phyloP scores from a whole-genome alignment of 495 filamentous ascomycete genomes.

The Trichoderma asperelloides region DNA sequence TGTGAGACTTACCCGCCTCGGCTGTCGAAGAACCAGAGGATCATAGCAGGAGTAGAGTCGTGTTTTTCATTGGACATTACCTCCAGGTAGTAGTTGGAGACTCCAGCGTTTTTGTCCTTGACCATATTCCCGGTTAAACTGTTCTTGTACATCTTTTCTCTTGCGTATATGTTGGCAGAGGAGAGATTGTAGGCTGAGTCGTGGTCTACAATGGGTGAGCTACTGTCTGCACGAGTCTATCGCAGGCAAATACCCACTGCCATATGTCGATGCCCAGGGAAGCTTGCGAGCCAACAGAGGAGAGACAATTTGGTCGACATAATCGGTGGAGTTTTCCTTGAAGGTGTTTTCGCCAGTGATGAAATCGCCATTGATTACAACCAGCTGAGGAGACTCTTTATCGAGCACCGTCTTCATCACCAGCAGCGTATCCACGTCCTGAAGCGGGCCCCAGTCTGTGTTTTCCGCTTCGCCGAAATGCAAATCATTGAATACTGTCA shows the following conservation, averaged over 20 bases:
- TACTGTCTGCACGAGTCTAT: neutral
- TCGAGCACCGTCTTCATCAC: slow-evolving; percentile 54
- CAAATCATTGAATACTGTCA: slow-evolving; percentile 51
- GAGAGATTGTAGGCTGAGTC: slow-evolving; percentile 56
- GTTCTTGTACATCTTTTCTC: slow-evolving; percentile 47
- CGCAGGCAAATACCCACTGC: slow-evolving; percentile 27
- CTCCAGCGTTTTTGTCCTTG: slow-evolving; percentile 33
- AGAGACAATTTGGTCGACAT: slow-evolving; percentile 53
- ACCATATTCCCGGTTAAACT: slow-evolving; percentile 42
- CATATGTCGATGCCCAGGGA: slow-evolving; percentile 61
- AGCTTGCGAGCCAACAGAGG: slow-evolving; percentile 44
- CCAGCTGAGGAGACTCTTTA: slow-evolving; percentile 46
- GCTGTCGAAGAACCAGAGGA: slow-evolving; percentile 73
- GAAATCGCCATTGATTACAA: slow-evolving; percentile 66
- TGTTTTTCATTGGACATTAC: slow-evolving; percentile 13
- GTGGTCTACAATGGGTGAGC: slow-evolving; percentile 34
- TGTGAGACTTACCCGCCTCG: slow-evolving; percentile 39
- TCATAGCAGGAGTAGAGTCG: slow-evolving; percentile 23
- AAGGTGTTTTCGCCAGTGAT: slow-evolving; percentile 61
- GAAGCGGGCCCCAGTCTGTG: slow-evolving; percentile 43
- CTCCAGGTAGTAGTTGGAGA: slow-evolving; percentile 61
- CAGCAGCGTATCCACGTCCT: slow-evolving; percentile 49
- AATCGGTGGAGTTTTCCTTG: slow-evolving; percentile 45
- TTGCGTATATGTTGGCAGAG: slow-evolving; percentile 39
- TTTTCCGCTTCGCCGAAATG: slow-evolving; percentile 58